Percentiles rank a stretch among this genome's conserved stretches.
Evolutionary conservation across 108 stramenopile species (phyloP).

Genomic region (Cyclotella baltica): DNA sequence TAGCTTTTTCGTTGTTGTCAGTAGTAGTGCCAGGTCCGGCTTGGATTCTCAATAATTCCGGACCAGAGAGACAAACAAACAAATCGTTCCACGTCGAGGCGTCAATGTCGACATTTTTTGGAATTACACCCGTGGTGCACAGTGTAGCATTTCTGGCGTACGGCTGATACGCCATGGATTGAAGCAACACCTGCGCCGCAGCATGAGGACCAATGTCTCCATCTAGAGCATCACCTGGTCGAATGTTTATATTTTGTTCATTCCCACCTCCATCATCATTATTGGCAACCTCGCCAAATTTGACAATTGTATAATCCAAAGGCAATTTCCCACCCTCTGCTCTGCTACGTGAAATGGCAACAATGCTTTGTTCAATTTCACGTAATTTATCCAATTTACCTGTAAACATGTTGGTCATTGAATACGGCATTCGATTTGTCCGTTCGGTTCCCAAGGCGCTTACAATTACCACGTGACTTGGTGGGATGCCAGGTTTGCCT

Average conservation of each 20-base stretch:
- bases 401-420: constrained; percentile 74
- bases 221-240: constrained; percentile 57
- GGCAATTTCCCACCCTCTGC: constrained; percentile 47
- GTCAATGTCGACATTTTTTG: constrained; percentile 11
- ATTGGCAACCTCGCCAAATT: constrained; percentile 67
- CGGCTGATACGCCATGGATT: constrained; percentile 60
- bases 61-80: constrained; percentile 80
- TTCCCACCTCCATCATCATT: constrained; percentile 18
- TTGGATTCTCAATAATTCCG: constrained; percentile 70
- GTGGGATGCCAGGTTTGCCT: constrained; percentile 60
- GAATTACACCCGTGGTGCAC: constrained; percentile 38
- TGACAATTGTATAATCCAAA: constrained; percentile 85
- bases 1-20: background rate
- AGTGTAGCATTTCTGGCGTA: constrained; percentile 61
- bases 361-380: constrained; percentile 74
- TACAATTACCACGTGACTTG: constrained; percentile 79
- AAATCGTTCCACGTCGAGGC: constrained; percentile 66
- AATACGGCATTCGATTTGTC: constrained; percentile 79
- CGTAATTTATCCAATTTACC: constrained; percentile 77
- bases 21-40: constrained; percentile 4
- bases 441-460: constrained; percentile 81
- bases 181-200: constrained; percentile 55
- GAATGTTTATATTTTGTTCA: constrained; percentile 38
- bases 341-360: constrained; percentile 57
- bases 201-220: constrained; percentile 54